Evolutionary conservation across 2,329 filamentous ascomycete genomes (phyloP).

Genomic region (Cladosporium sp.): DNA sequence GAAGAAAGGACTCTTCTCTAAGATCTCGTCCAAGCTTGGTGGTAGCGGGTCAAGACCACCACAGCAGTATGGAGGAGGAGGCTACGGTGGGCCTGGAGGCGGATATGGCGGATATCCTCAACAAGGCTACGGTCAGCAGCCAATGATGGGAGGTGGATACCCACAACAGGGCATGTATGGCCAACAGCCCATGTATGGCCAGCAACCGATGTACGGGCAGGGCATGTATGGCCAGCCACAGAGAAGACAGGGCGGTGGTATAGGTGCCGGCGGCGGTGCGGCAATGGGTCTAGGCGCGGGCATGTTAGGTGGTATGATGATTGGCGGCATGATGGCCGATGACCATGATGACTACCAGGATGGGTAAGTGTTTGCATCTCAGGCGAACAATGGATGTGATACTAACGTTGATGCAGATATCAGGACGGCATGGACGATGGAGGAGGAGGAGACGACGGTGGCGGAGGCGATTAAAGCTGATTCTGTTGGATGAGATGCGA

Average conservation of each 20-base stretch:
- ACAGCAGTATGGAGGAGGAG: slow-evolving; percentile 27
- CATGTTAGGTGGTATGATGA: slow-evolving; percentile 69
- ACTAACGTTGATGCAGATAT: slow-evolving; percentile 18
- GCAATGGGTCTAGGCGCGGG: slow-evolving; percentile 78
- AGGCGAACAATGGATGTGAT: too few relatives aligned
- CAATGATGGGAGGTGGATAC: slow-evolving; percentile 39
- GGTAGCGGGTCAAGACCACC: slow-evolving; percentile 21
- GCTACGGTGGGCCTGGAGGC: slow-evolving; percentile 21
- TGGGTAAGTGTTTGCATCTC: slow-evolving; percentile 12
- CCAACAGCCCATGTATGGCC: not conserved
- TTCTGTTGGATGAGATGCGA: not conserved
- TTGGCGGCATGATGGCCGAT: slow-evolving; percentile 63
- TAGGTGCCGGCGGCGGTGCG: slow-evolving; percentile 70
- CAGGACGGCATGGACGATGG: slow-evolving; percentile 30
- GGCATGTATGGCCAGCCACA: slow-evolving; percentile 1
- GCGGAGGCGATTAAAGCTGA: slow-evolving; percentile 13
- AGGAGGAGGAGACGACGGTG: slow-evolving; percentile 14
- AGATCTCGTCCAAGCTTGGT: slow-evolving; percentile 47
- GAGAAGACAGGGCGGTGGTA: slow-evolving; percentile 34
- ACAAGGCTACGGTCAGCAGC: slow-evolving; percentile 31
- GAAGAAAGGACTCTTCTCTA: slow-evolving; percentile 48
- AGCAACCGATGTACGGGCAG: not conserved
- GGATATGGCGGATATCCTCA: slow-evolving; percentile 14
- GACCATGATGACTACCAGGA: slow-evolving; percentile 53
- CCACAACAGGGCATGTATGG: slow-evolving; percentile 20